Evolutionary conservation across 768 basidiomycete genomes (phyloP).

Genomic region (Termitomyces bulborhizus): DNA sequence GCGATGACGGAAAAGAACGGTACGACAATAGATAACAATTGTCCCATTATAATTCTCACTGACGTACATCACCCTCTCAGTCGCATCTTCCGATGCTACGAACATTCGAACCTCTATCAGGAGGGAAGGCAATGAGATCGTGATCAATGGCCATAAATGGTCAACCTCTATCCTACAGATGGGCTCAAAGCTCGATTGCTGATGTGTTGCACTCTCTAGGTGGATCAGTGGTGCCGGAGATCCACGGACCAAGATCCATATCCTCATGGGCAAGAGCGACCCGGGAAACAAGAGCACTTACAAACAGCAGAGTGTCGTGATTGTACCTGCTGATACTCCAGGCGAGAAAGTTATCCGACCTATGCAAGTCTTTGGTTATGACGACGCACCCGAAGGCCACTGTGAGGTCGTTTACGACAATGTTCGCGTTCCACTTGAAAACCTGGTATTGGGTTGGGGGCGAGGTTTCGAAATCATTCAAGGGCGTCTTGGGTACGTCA

Average conservation of each 20-base stretch:
- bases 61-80: slow-evolving; percentile 25
- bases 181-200: background rate
- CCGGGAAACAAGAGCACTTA: slow-evolving; percentile 71
- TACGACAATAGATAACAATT: slow-evolving; percentile 20
- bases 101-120: slow-evolving; percentile 88
- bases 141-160: slow-evolving; percentile 98
- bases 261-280: slow-evolving; percentile 95
- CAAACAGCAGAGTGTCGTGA: slow-evolving; percentile 87
- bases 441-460: slow-evolving; percentile 90
- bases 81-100: slow-evolving; percentile 93
- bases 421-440: slow-evolving; percentile 80
- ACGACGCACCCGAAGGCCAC: slow-evolving; percentile 95
- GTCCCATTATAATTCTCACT: slow-evolving; percentile 1
- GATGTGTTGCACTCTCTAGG: slow-evolving; percentile 35
- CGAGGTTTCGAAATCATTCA: slow-evolving; percentile 97
- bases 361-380: slow-evolving; percentile 91
- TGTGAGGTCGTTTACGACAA: slow-evolving; percentile 94
- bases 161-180: slow-evolving; percentile 19
- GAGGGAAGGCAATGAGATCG: slow-evolving; percentile 80
- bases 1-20: slow-evolving; percentile 96
- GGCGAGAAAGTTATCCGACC: slow-evolving; percentile 90
- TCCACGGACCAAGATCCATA: slow-evolving; percentile 81
- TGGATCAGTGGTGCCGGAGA: slow-evolving; percentile 98
- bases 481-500: slow-evolving; percentile 81
- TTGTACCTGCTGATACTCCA: slow-evolving; percentile 83